Evolutionary conservation across 345 rosid species (phyloP).

Genomic region (Salix arbutifolia): DNA sequence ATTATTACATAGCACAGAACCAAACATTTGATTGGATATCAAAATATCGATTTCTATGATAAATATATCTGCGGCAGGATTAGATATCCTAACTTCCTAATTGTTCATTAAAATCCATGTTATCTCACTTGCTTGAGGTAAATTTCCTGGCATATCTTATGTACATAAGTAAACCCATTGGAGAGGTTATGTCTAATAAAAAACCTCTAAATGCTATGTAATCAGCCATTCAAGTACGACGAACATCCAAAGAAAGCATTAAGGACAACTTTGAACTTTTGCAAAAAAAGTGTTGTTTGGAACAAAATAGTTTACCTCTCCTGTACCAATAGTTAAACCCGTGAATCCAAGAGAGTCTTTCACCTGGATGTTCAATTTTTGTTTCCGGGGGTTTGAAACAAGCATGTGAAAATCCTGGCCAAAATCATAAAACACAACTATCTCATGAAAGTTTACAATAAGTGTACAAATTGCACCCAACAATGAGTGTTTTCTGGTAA

Average conservation of each 20-base stretch:
- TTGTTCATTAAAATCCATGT: not conserved
- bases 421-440: slow-evolving; percentile 21
- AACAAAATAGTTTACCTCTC: slow-evolving; percentile 56
- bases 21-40: not conserved
- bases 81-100: not conserved
- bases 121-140: not conserved
- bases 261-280: not conserved
- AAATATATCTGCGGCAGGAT: not conserved
- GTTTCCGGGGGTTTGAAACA: slow-evolving; percentile 83
- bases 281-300: not conserved
- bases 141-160: not conserved
- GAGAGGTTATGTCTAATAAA: not conserved
- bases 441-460: not conserved
- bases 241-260: not conserved
- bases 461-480: too few relatives aligned
- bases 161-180: not conserved
- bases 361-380: slow-evolving; percentile 72
- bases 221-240: not conserved
- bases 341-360: slow-evolving; percentile 83
- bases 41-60: not conserved
- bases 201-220: not conserved
- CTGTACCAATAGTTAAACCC: slow-evolving; percentile 69
- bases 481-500: not conserved
- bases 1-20: not conserved
- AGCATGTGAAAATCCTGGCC: slow-evolving; percentile 92